phyloP scores from a whole-genome alignment of 2,329 filamentous ascomycete genomes.

The Aspergillus pseudoglaucus region DNA sequence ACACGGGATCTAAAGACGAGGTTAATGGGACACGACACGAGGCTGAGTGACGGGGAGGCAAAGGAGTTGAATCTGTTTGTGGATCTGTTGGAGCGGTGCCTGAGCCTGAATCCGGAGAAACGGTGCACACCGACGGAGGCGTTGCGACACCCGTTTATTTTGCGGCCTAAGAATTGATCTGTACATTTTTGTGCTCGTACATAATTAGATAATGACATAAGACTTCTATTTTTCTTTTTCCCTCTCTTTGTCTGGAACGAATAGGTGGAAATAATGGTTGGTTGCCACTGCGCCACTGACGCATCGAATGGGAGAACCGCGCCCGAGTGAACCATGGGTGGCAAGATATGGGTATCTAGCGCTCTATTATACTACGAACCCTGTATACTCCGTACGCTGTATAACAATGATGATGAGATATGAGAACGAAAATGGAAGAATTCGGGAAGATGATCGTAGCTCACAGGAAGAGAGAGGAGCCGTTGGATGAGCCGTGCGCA shows the following conservation, averaged over 20 bases:
- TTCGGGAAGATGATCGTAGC: too few relatives aligned
- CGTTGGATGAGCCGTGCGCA: too few relatives aligned
- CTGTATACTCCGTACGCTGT: too few relatives aligned
- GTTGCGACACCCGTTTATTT: constrained; percentile 81
- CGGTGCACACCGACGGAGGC: constrained; percentile 81
- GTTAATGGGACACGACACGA: constrained; percentile 63
- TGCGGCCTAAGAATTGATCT: constrained; percentile 30
- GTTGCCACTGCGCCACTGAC: not conserved
- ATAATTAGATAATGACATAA: too few relatives aligned
- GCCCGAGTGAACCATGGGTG: too few relatives aligned
- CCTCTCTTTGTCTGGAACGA: not conserved
- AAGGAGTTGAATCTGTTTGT: constrained; percentile 77
- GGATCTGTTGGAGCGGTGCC: constrained; percentile 80
- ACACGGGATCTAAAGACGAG: constrained; percentile 75
- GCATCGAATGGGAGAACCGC: too few relatives aligned
- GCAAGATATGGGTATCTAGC: too few relatives aligned
- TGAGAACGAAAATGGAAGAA: too few relatives aligned
- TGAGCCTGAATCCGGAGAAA: constrained; percentile 87
- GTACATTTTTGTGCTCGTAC: not conserved
- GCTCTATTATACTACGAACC: too few relatives aligned
- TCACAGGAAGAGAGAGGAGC: too few relatives aligned
- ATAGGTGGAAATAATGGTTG: too few relatives aligned
- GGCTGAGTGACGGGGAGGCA: constrained; percentile 65
- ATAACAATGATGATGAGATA: too few relatives aligned
- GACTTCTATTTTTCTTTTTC: not conserved